Base-by-base conservation (phyloP, 2,329 filamentous ascomycete species). In the Xylaria sp. region DNA sequence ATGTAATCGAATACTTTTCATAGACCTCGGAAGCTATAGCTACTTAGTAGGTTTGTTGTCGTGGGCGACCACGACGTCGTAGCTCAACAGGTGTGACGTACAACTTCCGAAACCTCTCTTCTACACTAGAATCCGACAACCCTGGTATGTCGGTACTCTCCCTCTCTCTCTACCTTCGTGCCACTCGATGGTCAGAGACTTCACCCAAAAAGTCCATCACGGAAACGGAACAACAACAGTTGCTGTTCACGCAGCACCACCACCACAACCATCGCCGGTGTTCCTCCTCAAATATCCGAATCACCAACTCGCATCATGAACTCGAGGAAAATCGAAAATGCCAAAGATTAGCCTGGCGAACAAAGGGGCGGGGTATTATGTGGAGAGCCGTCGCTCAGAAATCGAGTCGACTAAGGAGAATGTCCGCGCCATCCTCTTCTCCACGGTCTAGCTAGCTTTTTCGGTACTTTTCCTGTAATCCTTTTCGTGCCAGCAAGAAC, bases 381-480 rank as follows among this genome's bases (percentile, higher is more conserved):
- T 60, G 37, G 55, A 58, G 42, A 56, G 59, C 23, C 52, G 55
- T 58, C 52, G 62, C 55, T 59, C 52, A 54, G 57, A 53, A 37
- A 42, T 53, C 62, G 56, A 39, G 55, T 39, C 53, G 52, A 55
- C 57, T 13, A 13, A 42, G 37, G 16, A 30, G 46, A 16, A 19
- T 46, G n/a, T 9, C 47, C 23, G 42, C 59, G 50, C 42, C 55
- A 44, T 59, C 58, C 60, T 57, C n/a, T 57, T 52, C 59, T 54
- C 55, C 46, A 46, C 58, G 34, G 48, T 64, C 62, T 64, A 64
- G 57, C 8, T 59, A 57, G 61, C 55, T 58, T 62, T 58, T 59
- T 60, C 19, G 35, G 16, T 60, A 19, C 46, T 58, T 62, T 61
- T 55, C 60, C 60, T 63, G 62, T 64, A 62, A 55, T 55, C 60